Percentiles rank a stretch among this genome's conserved stretches.
These are phyloP conservation scores for Porcisia deanei DNA, from an alignment of 208 protist genomes.

Conservation along the genomic window DNA sequence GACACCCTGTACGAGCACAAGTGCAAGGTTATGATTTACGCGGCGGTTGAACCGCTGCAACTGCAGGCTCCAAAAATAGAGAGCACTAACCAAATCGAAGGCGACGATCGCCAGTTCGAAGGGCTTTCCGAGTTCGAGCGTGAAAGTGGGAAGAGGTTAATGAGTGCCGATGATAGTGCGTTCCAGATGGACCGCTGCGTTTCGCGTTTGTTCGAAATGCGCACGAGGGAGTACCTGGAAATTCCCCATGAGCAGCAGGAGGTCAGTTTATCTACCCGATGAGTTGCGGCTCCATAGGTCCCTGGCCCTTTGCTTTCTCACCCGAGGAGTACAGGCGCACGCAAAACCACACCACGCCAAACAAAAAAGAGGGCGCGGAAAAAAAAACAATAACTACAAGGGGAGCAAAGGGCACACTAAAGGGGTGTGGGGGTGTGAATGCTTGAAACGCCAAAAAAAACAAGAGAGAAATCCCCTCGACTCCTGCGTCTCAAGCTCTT, in stretches of 20 bases:
- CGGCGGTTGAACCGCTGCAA: conserved; percentile 52
- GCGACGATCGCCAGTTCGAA: conserved; percentile 35
- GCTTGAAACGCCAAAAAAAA: background rate
- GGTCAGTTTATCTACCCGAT: conserved; percentile 27
- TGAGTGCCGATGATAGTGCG: conserved; percentile 62
- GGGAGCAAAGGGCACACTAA: background rate
- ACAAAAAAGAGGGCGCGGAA: background rate
- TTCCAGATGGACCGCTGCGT: conserved; percentile 91
- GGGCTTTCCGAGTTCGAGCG: conserved; percentile 70
- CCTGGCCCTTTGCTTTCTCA: background rate
- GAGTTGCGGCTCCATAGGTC: background rate
- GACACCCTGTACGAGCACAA: conserved; percentile 88
- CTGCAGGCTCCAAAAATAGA: conserved; percentile 52
- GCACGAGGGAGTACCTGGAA: conserved; percentile 82
- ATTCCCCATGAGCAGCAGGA: conserved; percentile 46
- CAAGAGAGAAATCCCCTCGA: background rate
- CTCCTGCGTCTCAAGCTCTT: too few relatives aligned
- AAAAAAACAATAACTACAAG: conserved; percentile 19
- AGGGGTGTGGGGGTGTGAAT: background rate
- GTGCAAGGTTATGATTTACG: conserved; percentile 81
- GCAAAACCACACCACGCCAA: background rate
- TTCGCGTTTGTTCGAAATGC: conserved; percentile 89
- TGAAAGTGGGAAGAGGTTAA: conserved; percentile 67
- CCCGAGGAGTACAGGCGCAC: background rate
- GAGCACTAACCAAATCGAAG: conserved; percentile 19